A percentile compares a stretch with the other conserved stretches of the same genome.
phyloP scores from a whole-genome alignment of 495 filamentous ascomycete species.

The Cairneyella variabilis region DNA sequence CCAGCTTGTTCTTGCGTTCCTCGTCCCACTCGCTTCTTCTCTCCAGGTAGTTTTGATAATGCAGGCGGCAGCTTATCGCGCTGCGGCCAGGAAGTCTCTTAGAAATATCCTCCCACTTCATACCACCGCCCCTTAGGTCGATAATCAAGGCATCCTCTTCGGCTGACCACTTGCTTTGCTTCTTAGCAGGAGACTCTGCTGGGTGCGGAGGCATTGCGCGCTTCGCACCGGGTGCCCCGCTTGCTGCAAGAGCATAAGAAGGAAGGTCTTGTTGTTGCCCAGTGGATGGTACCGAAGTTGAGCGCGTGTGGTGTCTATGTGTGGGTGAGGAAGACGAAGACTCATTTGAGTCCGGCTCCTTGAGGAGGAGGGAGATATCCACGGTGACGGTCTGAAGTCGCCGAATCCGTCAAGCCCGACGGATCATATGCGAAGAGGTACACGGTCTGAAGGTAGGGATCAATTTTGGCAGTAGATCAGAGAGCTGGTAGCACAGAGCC shows the following conservation, averaged over 20 bases:
- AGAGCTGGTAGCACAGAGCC: constrained; percentile 10
- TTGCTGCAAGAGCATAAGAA: constrained; percentile 17
- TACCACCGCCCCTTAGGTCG: constrained; percentile 77
- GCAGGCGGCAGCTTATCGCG: constrained; percentile 87
- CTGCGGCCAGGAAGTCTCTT: constrained; percentile 84
- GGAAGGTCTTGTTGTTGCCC: constrained; percentile 21
- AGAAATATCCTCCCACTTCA: constrained; percentile 99
- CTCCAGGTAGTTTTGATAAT: constrained; percentile 98
- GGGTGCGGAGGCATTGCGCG: constrained; percentile 42
- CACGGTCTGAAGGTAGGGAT: constrained; percentile 14
- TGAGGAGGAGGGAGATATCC: constrained; percentile 85
- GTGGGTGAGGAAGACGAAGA: constrained; percentile 36
- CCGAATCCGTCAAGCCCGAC: constrained; percentile 28
- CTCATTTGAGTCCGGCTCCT: constrained; percentile 78
- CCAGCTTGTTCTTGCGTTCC: constrained; percentile 94
- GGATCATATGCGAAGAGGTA: constrained; percentile 25
- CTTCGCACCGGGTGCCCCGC: constrained; percentile 18
- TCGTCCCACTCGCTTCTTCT: constrained; percentile 90
- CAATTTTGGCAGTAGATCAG: constrained; percentile 10
- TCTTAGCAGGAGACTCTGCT: constrained; percentile 79
- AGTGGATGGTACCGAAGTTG: constrained; percentile 42
- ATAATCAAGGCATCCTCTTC: constrained; percentile 91
- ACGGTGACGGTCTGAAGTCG: constrained; percentile 59
- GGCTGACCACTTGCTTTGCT: constrained; percentile 91
- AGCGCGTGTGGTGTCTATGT: constrained; percentile 47